Conservation (phyloP, 2,329 filamentous ascomycete genomes). For the Ramularia endophylla region DNA sequence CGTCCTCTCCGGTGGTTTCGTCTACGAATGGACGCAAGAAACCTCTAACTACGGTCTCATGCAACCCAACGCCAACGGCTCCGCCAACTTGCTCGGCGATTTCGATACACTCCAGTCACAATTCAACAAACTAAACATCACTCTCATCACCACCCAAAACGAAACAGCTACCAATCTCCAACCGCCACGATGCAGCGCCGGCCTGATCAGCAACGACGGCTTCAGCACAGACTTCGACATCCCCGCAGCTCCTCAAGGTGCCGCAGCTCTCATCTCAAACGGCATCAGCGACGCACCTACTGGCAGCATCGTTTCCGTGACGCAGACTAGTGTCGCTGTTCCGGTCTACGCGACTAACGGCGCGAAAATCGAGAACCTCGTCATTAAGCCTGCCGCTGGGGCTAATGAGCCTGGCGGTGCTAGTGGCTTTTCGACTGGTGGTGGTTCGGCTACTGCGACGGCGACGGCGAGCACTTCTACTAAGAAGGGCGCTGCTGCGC, state of each 20-base stretch:
- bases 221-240: conserved; percentile 79
- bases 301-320: conserved; percentile 53
- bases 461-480: conserved; percentile 10
- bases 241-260: conserved; percentile 61
- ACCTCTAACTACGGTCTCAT: conserved; percentile 52
- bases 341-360: conserved; percentile 54
- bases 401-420: conserved; percentile 51
- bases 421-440: conserved; percentile 22
- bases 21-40: conserved; percentile 77
- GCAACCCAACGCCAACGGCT: conserved; percentile 38
- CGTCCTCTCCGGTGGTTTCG: conserved; percentile 67
- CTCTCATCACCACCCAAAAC: conserved; percentile 58
- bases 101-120: conserved; percentile 66
- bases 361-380: conserved; percentile 55
- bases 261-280: conserved; percentile 65
- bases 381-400: conserved; percentile 50
- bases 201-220: conserved; percentile 59
- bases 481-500: conserved; percentile 11
- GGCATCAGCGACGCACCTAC: conserved; percentile 61
- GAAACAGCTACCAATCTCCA: conserved; percentile 48
- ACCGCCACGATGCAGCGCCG: conserved; percentile 58
- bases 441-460: conserved; percentile 5
- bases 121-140: conserved; percentile 69
- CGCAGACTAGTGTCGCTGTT: conserved; percentile 49
- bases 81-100: conserved; percentile 39